A percentile compares a stretch with the other conserved stretches of the same genome.
Evolutionary conservation across 108 stramenopile species (phyloP).

Genomic region (Parietichytrium sp.): DNA sequence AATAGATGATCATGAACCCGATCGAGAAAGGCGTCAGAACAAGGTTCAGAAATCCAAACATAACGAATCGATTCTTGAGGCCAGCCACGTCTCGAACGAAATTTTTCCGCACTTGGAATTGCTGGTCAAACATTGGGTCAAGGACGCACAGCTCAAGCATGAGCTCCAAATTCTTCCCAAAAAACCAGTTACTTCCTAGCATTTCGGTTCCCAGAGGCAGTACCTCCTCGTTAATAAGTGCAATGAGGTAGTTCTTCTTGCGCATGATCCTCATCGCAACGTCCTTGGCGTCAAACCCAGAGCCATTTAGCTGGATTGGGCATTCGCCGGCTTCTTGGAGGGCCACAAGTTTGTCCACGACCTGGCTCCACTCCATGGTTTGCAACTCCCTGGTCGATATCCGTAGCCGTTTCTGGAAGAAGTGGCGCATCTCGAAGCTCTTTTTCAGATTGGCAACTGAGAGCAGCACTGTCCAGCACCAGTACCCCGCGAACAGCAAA

Average conservation of each 20-base stretch:
- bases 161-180: slow-evolving; percentile 78
- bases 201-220: slow-evolving; percentile 70
- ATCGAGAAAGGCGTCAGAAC: slow-evolving; percentile 85
- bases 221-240: slow-evolving; percentile 78
- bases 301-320: slow-evolving; percentile 53
- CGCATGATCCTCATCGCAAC: slow-evolving; percentile 87
- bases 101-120: slow-evolving; percentile 77
- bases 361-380: slow-evolving; percentile 68
- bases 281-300: slow-evolving; percentile 59
- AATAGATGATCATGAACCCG: slow-evolving; percentile 85
- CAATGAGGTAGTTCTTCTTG: slow-evolving; percentile 89
- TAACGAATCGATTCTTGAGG: slow-evolving; percentile 71
- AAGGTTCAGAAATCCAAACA: slow-evolving; percentile 83
- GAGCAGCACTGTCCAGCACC: slow-evolving; percentile 43
- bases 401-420: slow-evolving; percentile 23
- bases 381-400: slow-evolving; percentile 57
- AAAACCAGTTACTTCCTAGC: slow-evolving; percentile 45
- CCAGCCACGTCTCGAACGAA: slow-evolving; percentile 76
- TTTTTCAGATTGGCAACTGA: neutral
- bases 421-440: slow-evolving; percentile 3
- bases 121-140: slow-evolving; percentile 95
- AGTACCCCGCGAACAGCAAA: slow-evolving; percentile 15
- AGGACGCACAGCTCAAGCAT: slow-evolving; percentile 80
- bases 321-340: slow-evolving; percentile 70
- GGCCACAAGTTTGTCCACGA: slow-evolving; percentile 65